Conservation (phyloP, 495 filamentous ascomycete species). For the Penicillium soppii region DNA sequence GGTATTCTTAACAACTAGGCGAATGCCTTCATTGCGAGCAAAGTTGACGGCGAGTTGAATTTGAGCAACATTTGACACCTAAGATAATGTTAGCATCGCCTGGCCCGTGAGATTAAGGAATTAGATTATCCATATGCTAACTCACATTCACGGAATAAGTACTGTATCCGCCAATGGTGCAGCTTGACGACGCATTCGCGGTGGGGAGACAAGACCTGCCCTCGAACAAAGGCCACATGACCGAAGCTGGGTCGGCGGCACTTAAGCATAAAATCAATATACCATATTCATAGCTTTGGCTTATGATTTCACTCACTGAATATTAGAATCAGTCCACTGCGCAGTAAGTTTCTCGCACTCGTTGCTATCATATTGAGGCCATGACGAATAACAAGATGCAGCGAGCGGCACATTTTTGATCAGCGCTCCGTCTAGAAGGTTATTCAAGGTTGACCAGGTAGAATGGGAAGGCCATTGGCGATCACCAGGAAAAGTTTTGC, state of each 20-base stretch:
- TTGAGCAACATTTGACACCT: conserved; percentile 44
- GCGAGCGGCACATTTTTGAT: conserved; percentile 56
- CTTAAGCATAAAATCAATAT: conserved; percentile 13
- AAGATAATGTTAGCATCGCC: neutral
- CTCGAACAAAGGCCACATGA: conserved; percentile 46
- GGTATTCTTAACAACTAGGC: conserved; percentile 68
- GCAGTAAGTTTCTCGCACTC: conserved; percentile 33
- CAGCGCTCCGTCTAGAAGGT: conserved; percentile 49
- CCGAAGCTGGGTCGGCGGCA: conserved; percentile 35
- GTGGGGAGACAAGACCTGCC: conserved; percentile 36
- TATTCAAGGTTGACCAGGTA: conserved; percentile 45
- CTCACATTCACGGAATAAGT: conserved; percentile 60
- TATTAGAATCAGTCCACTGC: conserved; percentile 29
- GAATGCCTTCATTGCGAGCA: conserved; percentile 55
- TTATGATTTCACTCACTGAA: conserved; percentile 24
- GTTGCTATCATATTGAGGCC: conserved; percentile 43
- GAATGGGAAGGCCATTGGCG: conserved; percentile 39
- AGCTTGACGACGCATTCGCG: conserved; percentile 35
- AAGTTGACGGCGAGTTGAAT: conserved; percentile 61
- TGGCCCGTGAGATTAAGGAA: conserved; percentile 37
- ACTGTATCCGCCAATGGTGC: conserved; percentile 58
- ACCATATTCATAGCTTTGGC: neutral
- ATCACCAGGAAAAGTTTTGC: conserved; percentile 54
- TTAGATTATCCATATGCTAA: no score
- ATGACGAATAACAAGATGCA: conserved; percentile 52